A percentile compares a stretch with the other conserved stretches of the same genome.
phyloP scores from a whole-genome alignment of 495 filamentous ascomycete genomes.

The Aspergillus bertholletiae region DNA sequence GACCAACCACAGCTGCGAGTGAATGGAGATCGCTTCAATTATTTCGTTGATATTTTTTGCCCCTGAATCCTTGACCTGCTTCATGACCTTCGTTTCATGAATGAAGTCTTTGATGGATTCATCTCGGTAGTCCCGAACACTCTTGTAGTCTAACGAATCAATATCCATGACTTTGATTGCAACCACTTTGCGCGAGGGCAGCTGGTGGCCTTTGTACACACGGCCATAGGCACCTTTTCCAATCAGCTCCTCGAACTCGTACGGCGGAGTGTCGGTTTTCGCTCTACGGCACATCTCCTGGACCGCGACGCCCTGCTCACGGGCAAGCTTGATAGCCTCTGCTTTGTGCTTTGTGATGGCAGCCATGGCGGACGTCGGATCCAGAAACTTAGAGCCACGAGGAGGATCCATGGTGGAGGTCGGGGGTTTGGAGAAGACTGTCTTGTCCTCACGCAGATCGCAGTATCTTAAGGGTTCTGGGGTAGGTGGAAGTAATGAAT shows the following conservation, averaged over 20 bases:
- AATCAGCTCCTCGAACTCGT: constrained; percentile 83
- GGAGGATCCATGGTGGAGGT: constrained; percentile 16
- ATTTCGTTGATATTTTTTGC: constrained; percentile 90
- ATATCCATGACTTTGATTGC: constrained; percentile 96
- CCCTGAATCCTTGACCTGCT: constrained; percentile 75
- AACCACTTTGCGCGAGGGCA: constrained; percentile 61
- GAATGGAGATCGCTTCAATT: constrained; percentile 81
- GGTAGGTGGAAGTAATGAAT: neutral
- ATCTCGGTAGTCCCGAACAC: constrained; percentile 64
- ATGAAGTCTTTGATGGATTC: constrained; percentile 82
- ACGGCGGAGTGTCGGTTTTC: constrained; percentile 52
- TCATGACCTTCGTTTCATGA: constrained; percentile 84
- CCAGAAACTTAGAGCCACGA: constrained; percentile 34
- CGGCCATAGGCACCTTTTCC: constrained; percentile 95
- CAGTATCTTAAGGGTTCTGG: neutral
- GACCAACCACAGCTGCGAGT: constrained; percentile 89
- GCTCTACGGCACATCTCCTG: constrained; percentile 47
- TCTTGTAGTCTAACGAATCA: constrained; percentile 75
- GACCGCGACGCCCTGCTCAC: constrained; percentile 46
- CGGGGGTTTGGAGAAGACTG: neutral
- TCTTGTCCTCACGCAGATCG: neutral
- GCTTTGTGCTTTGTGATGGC: constrained; percentile 47
- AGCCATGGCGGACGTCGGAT: constrained; percentile 45
- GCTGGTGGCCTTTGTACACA: constrained; percentile 76
- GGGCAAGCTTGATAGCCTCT: constrained; percentile 46